These are phyloP conservation scores for Fremontodendron californicum DNA, from an alignment of 345 rosid species.

Conservation along the genomic window DNA sequence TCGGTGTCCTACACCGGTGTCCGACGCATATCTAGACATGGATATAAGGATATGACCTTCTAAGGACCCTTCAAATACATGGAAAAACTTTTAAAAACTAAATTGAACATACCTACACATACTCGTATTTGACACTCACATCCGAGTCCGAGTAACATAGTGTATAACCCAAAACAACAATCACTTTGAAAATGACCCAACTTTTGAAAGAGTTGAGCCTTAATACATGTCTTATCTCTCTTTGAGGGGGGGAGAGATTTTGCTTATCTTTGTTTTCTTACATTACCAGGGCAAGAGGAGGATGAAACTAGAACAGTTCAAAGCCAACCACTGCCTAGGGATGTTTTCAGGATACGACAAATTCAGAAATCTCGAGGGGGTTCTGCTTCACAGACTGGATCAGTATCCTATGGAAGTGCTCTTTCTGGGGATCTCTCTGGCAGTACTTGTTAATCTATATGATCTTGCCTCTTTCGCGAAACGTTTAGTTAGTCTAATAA, in stretches of 20 bases:
- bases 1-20: no score
- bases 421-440: slow-evolving; percentile 84
- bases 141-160: no score
- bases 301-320: slow-evolving; percentile 61
- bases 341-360: slow-evolving; percentile 71
- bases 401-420: slow-evolving; percentile 81
- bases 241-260: neutral
- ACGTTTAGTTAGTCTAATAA: neutral
- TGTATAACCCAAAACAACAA: neutral
- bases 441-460: slow-evolving; percentile 49
- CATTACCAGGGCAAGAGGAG: slow-evolving; percentile 61
- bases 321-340: slow-evolving; percentile 78
- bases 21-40: no score
- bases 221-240: neutral
- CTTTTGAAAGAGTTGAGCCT: neutral
- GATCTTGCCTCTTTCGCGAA: neutral
- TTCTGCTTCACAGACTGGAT: slow-evolving; percentile 76
- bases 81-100: no score
- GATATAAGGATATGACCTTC: no score
- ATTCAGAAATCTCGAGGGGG: slow-evolving; percentile 66
- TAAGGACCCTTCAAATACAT: no score
- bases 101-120: no score
- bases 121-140: no score
- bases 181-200: neutral
- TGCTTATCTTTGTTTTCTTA: neutral